A percentile compares a stretch with the other conserved stretches of the same genome.
Evolutionary conservation across 2,329 filamentous ascomycete species (phyloP).

Genomic region (Xylariaceae sp.): DNA sequence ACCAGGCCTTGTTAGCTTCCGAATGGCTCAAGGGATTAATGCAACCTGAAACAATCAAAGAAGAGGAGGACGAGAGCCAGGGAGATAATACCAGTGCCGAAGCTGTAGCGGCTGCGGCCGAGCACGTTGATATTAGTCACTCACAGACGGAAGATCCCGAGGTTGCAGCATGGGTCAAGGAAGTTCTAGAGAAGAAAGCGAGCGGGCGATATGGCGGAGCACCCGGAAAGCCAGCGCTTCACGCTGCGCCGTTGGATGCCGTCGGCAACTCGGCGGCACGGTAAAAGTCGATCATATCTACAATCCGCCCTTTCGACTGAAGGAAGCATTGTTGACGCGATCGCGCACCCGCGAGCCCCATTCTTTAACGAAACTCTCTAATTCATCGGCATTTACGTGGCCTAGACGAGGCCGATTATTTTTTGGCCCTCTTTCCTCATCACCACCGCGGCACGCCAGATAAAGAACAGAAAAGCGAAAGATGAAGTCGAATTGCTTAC

Average conservation of each 20-base stretch:
- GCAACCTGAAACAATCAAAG: constrained; percentile 53
- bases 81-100: constrained; percentile 35
- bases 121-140: constrained; percentile 39
- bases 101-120: constrained; percentile 40
- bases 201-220: constrained; percentile 47
- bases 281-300: constrained; percentile 12
- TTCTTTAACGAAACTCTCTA: constrained; percentile 19
- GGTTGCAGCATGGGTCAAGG: constrained; percentile 78
- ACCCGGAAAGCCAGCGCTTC: constrained; percentile 69
- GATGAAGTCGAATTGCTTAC: neutral
- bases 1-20: constrained; percentile 82
- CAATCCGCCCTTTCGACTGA: constrained; percentile 3
- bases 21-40: constrained; percentile 76
- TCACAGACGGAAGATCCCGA: constrained; percentile 64
- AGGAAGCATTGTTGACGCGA: constrained; percentile 8
- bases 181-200: constrained; percentile 61
- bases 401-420: constrained; percentile 22
- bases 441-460: neutral
- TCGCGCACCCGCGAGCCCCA: constrained; percentile 10
- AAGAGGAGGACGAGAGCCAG: constrained; percentile 35
- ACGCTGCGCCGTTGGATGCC: constrained; percentile 77
- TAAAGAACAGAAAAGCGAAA: neutral
- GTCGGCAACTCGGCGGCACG: constrained; percentile 43
- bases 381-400: constrained; percentile 29
- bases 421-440: neutral